phyloP scores from a whole-genome alignment of 2,329 filamentous ascomycete genomes.

The Helicocarpus griseus region DNA sequence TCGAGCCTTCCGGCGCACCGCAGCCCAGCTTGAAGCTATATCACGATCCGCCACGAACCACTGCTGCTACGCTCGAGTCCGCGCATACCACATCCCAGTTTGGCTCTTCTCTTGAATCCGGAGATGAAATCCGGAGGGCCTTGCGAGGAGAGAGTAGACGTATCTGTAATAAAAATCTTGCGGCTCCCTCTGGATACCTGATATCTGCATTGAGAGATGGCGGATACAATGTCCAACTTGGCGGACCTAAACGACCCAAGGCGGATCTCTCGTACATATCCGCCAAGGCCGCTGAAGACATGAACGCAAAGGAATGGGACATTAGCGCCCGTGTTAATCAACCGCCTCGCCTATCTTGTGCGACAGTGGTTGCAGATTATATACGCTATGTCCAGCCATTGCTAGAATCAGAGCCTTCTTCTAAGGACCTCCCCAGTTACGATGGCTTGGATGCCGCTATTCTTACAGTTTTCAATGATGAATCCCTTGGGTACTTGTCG shows the following conservation, averaged over 20 bases:
- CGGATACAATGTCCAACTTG: conserved; percentile 4
- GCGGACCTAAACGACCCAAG: conserved; percentile 1
- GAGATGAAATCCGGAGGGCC: neutral
- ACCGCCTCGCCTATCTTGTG: conserved; percentile 3
- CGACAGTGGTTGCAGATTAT: conserved; percentile 30
- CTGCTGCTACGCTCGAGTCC: neutral
- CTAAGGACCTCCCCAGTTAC: neutral
- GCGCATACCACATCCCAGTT: neutral
- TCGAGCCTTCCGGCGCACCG: neutral
- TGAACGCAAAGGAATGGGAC: neutral
- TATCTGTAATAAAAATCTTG: too few species aligned
- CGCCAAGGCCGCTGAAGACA: neutral
- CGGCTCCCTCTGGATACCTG: conserved; percentile 4
- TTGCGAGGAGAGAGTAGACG: neutral
- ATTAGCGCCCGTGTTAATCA: neutral
- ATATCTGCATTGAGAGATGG: conserved; percentile 7
- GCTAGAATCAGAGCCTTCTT: conserved; percentile 9
- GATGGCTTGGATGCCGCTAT: conserved; percentile 20
- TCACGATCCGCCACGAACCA: neutral
- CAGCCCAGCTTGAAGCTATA: neutral
- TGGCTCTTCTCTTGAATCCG: too few species aligned
- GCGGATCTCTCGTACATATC: conserved; percentile 8
- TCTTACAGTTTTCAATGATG: conserved; percentile 23
- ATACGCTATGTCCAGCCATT: conserved; percentile 26
- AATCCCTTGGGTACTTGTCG: conserved; percentile 21